Evolutionary conservation across 1,284 basidiomycete species (phyloP), one percentile per base, ranked within the genome.

Genomic region (Schizopora paradoxa): DNA sequence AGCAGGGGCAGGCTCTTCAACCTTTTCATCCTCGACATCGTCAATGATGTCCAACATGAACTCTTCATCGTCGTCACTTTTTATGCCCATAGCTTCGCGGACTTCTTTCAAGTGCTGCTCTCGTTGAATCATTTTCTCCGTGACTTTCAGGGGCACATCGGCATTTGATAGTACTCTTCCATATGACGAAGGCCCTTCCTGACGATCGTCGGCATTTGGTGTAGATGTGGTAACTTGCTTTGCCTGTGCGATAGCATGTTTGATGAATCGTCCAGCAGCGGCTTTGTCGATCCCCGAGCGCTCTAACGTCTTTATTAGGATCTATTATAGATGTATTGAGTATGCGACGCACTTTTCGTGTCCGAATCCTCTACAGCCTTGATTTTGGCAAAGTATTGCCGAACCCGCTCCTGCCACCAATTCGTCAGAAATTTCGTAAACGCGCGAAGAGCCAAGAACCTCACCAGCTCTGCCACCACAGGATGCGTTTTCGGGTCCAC

Each of bases 261-360:
- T 86, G 61, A 91, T 90, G 63, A 90, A 90, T 25, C 87, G 76
- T 39, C 68, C 68, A 4, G 86, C 87, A n/a, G 83, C 87, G 19
- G 66, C 77, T 60, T 83, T 86, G 72, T 90, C 86, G 41, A 90
- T 52, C 68, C 66, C 32, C 68, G 68, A 56, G 70, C 79, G 82
- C 58, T 62, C n/a, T n/a, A n/a, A n/a, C n/a, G n/a, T n/a, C n/a
- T n/a, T n/a, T n/a, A n/a, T n/a, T n/a, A n/a, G n/a, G n/a, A n/a
- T n/a, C n/a, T 34, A 45, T 27, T 16, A 23, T 35, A 31, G 26
- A 28, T 23, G 16, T 4, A 28, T 21, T 23, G 27, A 22, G 25
- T 37, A 25, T 16, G 18, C 31, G 26, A 63, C 78, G 51, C 55
- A 82, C 83, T 70, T 58, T 75, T 70, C n/a, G n/a, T n/a, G 28